phyloP scores from a whole-genome alignment of 2,329 filamentous ascomycete species.

The Chalaropsis thielavioides region DNA sequence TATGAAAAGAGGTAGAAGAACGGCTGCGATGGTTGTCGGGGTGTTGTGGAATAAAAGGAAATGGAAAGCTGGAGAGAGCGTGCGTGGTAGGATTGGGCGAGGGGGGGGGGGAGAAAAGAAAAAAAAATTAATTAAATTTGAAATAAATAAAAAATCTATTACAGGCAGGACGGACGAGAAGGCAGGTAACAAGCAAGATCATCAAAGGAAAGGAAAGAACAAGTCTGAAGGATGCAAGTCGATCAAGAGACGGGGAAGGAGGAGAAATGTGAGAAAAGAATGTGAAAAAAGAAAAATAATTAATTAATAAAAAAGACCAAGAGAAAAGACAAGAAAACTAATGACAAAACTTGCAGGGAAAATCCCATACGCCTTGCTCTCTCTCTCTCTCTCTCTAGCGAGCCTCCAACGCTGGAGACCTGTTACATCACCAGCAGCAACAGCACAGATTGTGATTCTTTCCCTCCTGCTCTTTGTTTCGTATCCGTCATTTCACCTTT shows the following conservation, averaged over 20 bases:
- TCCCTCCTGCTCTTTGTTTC: neutral
- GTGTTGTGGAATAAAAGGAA: constrained; percentile 5
- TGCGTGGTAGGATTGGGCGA: neutral
- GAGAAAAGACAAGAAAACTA: neutral
- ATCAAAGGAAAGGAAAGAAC: neutral
- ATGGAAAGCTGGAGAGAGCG: neutral
- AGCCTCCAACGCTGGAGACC: neutral
- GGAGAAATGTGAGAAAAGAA: neutral
- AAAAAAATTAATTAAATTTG: neutral
- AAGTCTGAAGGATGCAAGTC: neutral
- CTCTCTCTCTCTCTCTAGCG: neutral
- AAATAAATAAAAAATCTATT: neutral
- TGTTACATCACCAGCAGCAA: neutral
- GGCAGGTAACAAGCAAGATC: neutral
- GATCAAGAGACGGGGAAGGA: neutral
- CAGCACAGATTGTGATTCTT: too few relatives aligned
- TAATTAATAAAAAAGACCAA: neutral
- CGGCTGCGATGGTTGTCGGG: constrained; percentile 2
- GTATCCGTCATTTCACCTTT: neutral
- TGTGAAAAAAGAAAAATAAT: neutral
- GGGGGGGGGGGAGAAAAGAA: neutral
- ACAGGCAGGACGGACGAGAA: neutral
- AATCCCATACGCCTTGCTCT: too few relatives aligned
- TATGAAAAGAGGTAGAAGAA: neutral
- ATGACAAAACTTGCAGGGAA: neutral